Base-by-base conservation (phyloP, 106 monocot genomes). In the Acorus calamus region DNA sequence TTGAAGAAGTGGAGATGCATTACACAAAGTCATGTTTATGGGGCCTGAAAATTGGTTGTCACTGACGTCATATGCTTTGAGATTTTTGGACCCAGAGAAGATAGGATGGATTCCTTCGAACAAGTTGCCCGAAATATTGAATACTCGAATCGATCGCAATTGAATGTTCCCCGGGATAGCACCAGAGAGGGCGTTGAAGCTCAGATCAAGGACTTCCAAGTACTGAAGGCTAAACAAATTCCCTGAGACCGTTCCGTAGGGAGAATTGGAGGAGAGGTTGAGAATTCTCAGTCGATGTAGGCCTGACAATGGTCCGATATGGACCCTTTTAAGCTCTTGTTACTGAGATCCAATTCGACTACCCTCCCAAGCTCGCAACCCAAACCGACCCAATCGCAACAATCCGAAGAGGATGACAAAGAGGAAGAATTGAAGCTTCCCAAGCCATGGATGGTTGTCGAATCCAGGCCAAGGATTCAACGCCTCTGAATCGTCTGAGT, bases 351-450 rank as follows among this genome's bases (percentile, higher is more conserved):
- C 5, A 88, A 78, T 46, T 12, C 64, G 45, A 55, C 64, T 28
- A 88, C 80, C 8, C 81, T 58, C 56, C n/a, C 14, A 3, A 43
- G n/a, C 9, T 47, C 56, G 78, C 88, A 88, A 10, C 42, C 55
- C 10, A 88, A 72, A 5, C 88, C 88, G 42, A 48, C 63, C 88
- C 88, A 84, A 13, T 11, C 13, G 71, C 88, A 88, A 71, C 88
- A 84, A 28, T 28, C 28, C 28, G 28, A 28, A 28, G 28, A 28
- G 28, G 28, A 28, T 28, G 28, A 28, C 28, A 28, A 28, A 28
- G 28, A 28, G 28, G 28, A 28, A 28, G 28, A 28, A 28, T 28
- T 28, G 28, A 28, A 28, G 28, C 28, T 28, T 28, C 28, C 28
- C 28, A 28, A 28, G 28, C 28, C 28, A 28, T 28, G 28, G 28